These are phyloP conservation scores for Pelagophyceae sp. DNA, from an alignment of 352 stramenopile species.

Conservation along the genomic window DNA sequence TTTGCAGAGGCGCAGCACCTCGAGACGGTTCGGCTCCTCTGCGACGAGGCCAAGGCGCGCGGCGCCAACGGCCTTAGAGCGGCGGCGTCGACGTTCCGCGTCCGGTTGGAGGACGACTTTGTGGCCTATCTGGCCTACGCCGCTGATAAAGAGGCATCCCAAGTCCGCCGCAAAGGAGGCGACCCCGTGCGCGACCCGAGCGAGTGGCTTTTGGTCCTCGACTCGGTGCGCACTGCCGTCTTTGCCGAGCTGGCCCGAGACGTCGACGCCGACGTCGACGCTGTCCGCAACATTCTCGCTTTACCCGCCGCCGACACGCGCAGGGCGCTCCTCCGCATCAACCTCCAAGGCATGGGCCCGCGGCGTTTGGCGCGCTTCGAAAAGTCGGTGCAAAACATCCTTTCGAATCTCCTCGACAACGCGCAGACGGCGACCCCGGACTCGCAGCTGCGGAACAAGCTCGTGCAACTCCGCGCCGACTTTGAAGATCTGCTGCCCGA, in stretches of 20 bases:
- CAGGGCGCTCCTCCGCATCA: not conserved
- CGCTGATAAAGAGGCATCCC: conserved; percentile 28
- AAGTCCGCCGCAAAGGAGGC: conserved; percentile 19
- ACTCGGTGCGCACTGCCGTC: conserved; percentile 31
- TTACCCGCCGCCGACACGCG: conserved; percentile 12
- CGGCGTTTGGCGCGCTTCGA: not conserved
- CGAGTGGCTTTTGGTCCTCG: conserved; percentile 36
- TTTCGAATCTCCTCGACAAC: not conserved
- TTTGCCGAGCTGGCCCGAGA: conserved; percentile 33
- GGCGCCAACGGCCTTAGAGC: not conserved
- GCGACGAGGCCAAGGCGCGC: conserved; percentile 33
- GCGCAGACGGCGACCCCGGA: not conserved
- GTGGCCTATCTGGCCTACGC: conserved; percentile 38
- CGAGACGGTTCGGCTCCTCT: conserved; percentile 37
- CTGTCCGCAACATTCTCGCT: conserved; percentile 15
- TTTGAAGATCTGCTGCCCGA: not conserved
- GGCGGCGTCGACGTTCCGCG: not conserved
- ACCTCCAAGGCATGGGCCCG: not conserved
- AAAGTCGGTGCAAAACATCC: not conserved
- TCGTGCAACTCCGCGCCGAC: not conserved
- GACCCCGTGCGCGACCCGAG: conserved; percentile 32
- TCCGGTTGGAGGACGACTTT: conserved; percentile 37
- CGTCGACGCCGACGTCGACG: conserved; percentile 34
- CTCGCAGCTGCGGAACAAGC: not conserved
- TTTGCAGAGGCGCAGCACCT: conserved; percentile 36